Evolutionary conservation across 495 filamentous ascomycete species (phyloP), one percentile per base, ranked within the genome.

Genomic region (Penicillium fimorum): DNA sequence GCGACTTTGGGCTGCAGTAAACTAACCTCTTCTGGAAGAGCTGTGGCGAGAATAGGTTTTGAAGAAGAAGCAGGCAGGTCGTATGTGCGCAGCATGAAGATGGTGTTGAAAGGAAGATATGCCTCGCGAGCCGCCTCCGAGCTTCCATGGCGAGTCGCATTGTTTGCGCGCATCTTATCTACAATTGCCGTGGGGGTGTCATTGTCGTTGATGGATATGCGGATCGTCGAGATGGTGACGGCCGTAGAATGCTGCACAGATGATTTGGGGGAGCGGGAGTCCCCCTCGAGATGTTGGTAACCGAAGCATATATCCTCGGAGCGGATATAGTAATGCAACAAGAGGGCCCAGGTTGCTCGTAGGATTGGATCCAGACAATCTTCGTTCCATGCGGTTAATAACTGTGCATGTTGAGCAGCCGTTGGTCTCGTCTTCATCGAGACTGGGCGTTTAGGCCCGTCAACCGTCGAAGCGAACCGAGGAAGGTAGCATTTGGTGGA

Each of bases 251-350:
- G 58, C 53, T 61, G 61, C 51, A 61, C 60, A 63, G 41, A 42
- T 20, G 60, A 43, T 56, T 56, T 53, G 35, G 53, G 57, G 11
- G 62, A 53, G 27, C 50, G 53, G 4, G 42, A 60, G 45, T 67
- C 70, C 48, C 58, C 58, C 49, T 65, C 68, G 50, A 70, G 63
- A 58, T 69, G 59, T 51, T 75, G 72, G 55, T 77, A 82, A 13
- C 82, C 83, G 62, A 86, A 87, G 49, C 74, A 79, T 22, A 85
- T 74, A 53, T 82, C 73, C 38, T 83, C 75, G 11, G 75, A 73
- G 2, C 75, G 76, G 33, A 80, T 80, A 63, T 85, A 85, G 38
- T 68, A 73, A 46, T 78, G 68, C 44, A 86, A 65, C 1, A 84
- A 71, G 20, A 85, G 54, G 4, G 74, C 79, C 84, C 84, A 86